Percentiles rank a stretch among this genome's conserved stretches.
Evolutionary conservation across 805 yeast species (phyloP).

Genomic region (Kodamaea sagamina): DNA sequence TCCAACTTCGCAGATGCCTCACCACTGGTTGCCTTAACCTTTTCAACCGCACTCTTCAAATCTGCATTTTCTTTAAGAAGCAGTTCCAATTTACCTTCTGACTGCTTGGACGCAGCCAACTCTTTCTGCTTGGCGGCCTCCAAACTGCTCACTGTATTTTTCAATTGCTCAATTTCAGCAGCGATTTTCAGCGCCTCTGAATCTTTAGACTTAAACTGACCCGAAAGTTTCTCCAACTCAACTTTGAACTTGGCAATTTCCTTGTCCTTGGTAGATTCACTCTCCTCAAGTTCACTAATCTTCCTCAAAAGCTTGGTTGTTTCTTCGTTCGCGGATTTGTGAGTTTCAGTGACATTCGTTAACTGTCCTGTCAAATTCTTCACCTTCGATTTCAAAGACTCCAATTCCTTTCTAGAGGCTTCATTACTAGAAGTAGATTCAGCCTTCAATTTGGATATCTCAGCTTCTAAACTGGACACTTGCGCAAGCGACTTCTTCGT

Average conservation of each 20-base stretch:
- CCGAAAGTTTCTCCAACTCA: background rate
- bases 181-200: background rate
- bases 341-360: background rate
- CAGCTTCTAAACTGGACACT: slow-evolving; percentile 5
- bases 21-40: background rate
- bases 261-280: background rate
- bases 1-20: too few species aligned
- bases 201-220: background rate
- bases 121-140: background rate
- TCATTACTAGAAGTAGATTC: background rate
- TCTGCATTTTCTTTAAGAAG: background rate
- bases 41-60: background rate
- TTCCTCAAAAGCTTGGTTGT: background rate
- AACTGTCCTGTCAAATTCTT: background rate
- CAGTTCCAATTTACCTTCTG: background rate
- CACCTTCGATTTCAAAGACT: slow-evolving; percentile 3
- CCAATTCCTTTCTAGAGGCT: slow-evolving; percentile 5
- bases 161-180: background rate
- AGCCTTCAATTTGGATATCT: slow-evolving; percentile 4
- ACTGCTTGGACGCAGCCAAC: background rate
- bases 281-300: background rate
- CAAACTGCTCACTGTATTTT: background rate
- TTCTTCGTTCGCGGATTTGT: background rate
- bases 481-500: background rate
- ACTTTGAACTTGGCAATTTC: background rate